Evolutionary conservation across 345 rosid species (phyloP).

Genomic region (Crucihimalaya himalaica): DNA sequence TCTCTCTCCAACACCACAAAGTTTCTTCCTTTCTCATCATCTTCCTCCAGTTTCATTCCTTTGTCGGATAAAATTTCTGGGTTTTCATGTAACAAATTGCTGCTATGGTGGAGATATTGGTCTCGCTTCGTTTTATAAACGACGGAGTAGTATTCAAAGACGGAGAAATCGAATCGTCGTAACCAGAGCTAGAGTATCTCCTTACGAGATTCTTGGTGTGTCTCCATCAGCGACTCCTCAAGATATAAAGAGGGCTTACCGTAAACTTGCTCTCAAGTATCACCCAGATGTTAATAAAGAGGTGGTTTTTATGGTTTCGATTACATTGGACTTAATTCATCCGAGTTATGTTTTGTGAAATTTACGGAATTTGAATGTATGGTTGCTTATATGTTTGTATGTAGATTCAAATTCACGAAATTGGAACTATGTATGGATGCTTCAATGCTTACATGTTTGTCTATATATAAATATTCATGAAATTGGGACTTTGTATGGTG

Average conservation of each 20-base stretch:
- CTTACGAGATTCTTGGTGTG: slow-evolving; percentile 83
- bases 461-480: neutral
- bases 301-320: slow-evolving; percentile 41
- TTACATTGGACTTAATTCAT: neutral
- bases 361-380: neutral
- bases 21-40: slow-evolving; percentile 37
- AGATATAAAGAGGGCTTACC: slow-evolving; percentile 92
- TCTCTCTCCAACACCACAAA: slow-evolving; percentile 41
- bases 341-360: neutral
- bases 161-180: slow-evolving; percentile 40
- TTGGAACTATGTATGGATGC: slow-evolving; percentile 11
- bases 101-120: slow-evolving; percentile 38
- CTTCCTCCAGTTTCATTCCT: slow-evolving; percentile 46
- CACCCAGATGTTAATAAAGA: slow-evolving; percentile 96
- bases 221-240: slow-evolving; percentile 73
- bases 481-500: neutral
- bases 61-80: slow-evolving; percentile 36
- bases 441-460: neutral
- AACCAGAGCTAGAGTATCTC: slow-evolving; percentile 71
- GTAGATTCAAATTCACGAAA: neutral
- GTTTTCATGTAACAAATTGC: slow-evolving; percentile 40
- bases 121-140: slow-evolving; percentile 23
- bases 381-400: neutral
- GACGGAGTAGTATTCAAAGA: slow-evolving; percentile 40
- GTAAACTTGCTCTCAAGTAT: slow-evolving; percentile 92